Conservation (phyloP, 2,329 filamentous ascomycete genomes). For the Penicillium freii region DNA sequence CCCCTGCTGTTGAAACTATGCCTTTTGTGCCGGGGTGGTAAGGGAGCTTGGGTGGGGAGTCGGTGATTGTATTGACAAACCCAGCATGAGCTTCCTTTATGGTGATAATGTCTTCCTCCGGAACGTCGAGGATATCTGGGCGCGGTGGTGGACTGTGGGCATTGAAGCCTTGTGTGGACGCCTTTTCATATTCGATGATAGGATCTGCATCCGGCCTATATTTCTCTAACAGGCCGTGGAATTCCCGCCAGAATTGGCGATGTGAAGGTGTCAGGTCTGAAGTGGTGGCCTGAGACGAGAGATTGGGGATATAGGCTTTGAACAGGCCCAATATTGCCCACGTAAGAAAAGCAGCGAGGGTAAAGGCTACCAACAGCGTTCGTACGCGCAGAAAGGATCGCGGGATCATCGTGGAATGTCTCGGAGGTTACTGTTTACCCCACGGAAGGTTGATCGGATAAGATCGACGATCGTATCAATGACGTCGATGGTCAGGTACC, state of each 20-base stretch:
- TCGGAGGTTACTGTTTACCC: neutral
- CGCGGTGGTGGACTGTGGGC: constrained; percentile 27
- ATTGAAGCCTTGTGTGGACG: constrained; percentile 30
- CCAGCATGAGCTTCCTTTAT: constrained; percentile 37
- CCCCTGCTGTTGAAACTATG: constrained; percentile 49
- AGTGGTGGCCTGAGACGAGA: neutral
- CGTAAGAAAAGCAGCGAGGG: neutral
- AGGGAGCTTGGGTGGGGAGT: constrained; percentile 32
- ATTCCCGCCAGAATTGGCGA: constrained; percentile 34
- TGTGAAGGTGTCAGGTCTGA: constrained; percentile 13
- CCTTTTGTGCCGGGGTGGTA: constrained; percentile 39
- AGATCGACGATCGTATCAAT: neutral
- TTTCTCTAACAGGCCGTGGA: constrained; percentile 33
- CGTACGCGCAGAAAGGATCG: constrained; percentile 14
- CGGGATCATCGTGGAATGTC: constrained; percentile 1
- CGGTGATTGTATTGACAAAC: constrained; percentile 34
- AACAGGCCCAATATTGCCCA: constrained; percentile 9
- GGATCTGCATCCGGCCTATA: constrained; percentile 32
- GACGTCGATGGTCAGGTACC: neutral
- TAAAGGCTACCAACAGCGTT: constrained; percentile 10
- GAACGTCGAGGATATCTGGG: constrained; percentile 34
- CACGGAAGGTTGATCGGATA: constrained; percentile 1
- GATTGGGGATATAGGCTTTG: neutral
- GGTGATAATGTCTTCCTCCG: constrained; percentile 27
- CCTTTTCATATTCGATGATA: constrained; percentile 27